Percentiles rank a stretch among this genome's conserved stretches.
These are phyloP conservation scores for Globisporangium nunn DNA, from an alignment of 352 stramenopile genomes.

Conservation along the genomic window DNA sequence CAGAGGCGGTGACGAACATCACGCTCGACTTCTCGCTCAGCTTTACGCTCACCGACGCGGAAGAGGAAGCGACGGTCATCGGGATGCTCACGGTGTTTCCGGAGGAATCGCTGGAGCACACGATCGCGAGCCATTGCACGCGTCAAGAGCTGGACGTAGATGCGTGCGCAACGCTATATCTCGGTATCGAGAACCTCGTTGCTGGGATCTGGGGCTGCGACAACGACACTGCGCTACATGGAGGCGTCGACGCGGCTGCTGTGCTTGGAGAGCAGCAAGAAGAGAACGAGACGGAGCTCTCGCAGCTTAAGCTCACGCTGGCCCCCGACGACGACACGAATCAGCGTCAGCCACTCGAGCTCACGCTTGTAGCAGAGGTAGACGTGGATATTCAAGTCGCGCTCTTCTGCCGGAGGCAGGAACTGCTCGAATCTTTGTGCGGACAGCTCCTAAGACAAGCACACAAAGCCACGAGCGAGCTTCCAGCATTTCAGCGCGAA, in stretches of 20 bases:
- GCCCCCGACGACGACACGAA: neutral
- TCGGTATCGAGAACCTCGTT: slow-evolving; percentile 22
- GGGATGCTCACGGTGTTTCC: slow-evolving; percentile 24
- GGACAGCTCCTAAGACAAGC: slow-evolving; percentile 23
- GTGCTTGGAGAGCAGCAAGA: neutral
- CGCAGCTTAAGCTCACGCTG: slow-evolving; percentile 14
- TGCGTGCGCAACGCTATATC: slow-evolving; percentile 10
- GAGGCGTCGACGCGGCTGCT: neutral
- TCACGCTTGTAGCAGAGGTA: slow-evolving; percentile 11
- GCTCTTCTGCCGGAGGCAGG: slow-evolving; percentile 27
- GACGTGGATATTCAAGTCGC: slow-evolving; percentile 33
- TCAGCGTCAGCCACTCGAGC: slow-evolving; percentile 6
- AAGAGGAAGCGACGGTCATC: neutral
- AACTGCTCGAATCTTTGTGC: slow-evolving; percentile 19
- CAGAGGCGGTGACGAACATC: slow-evolving; percentile 49
- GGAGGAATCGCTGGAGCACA: slow-evolving; percentile 26
- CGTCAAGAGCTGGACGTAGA: slow-evolving; percentile 13
- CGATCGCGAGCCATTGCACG: slow-evolving; percentile 24
- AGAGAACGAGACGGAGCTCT: neutral
- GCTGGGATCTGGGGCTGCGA: slow-evolving; percentile 45
- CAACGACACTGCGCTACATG: slow-evolving; percentile 1
- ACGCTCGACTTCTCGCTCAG: slow-evolving; percentile 42
- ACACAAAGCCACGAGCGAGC: slow-evolving; percentile 8
- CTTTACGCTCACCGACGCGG: slow-evolving; percentile 25
- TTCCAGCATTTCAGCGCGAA: slow-evolving; percentile 14